Percentiles rank a stretch among this genome's conserved stretches.
These are phyloP conservation scores for Botrytis paeoniae DNA, from an alignment of 2,329 filamentous ascomycete species.

Conservation along the genomic window DNA sequence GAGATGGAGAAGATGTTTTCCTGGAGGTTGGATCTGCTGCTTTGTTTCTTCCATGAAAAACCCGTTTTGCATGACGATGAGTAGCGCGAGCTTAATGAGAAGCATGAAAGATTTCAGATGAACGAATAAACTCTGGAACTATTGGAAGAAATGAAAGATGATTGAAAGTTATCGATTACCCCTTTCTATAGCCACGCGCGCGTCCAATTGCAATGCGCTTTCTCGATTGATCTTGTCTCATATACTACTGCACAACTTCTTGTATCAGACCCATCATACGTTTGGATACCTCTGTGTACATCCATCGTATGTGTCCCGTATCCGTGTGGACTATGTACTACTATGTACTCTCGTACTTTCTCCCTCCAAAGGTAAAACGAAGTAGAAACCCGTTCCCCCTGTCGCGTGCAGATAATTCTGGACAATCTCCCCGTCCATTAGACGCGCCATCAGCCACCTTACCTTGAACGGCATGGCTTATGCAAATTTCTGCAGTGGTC, in stretches of 20 bases:
- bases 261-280: not conserved
- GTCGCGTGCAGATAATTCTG: conserved; percentile 12
- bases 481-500: conserved; percentile 4
- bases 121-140: not conserved
- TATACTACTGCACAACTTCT: not conserved
- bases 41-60: not conserved
- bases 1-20: conserved; percentile 15
- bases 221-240: not conserved
- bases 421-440: conserved; percentile 11
- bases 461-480: conserved; percentile 12
- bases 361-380: not conserved
- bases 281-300: not conserved
- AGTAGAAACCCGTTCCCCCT: conserved; percentile 11
- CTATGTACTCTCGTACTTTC: not conserved
- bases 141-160: not conserved
- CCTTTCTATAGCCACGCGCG: conserved; percentile 16
- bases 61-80: conserved; percentile 6
- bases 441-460: conserved; percentile 17
- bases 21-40: conserved; percentile 14
- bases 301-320: not conserved
- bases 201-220: not conserved
- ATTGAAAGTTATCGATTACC: not conserved
- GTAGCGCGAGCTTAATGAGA: conserved; percentile 1
- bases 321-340: not conserved
- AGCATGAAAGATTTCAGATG: conserved; percentile 11